Conservation (phyloP, 164 flowering plant genomes). For the Dillenia suffruticosa region DNA sequence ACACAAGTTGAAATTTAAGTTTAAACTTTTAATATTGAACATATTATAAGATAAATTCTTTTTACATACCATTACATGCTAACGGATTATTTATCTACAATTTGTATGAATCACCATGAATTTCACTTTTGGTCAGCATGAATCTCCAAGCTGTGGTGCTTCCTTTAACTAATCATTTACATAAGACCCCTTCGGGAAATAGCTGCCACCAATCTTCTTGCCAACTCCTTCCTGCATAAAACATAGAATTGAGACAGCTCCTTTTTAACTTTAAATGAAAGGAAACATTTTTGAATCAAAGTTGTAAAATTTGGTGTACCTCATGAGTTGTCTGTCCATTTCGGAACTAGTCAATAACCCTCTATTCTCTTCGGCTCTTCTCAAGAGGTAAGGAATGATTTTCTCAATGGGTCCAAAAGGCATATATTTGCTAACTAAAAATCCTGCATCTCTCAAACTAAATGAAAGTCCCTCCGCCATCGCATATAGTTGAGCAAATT, state of each 20-base stretch:
- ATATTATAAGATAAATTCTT: no score
- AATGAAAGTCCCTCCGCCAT: slow-evolving; percentile 85
- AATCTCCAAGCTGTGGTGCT: no score
- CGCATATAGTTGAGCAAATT: slow-evolving; percentile 92
- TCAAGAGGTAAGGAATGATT: slow-evolving; percentile 77
- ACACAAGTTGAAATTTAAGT: no score
- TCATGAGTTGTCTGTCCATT: slow-evolving; percentile 64
- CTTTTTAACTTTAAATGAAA: neutral
- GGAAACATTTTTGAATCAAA: neutral
- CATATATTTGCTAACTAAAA: slow-evolving; percentile 85
- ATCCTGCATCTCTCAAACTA: slow-evolving; percentile 76
- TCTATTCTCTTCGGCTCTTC: slow-evolving; percentile 94
- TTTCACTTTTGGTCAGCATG: no score
- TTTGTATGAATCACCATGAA: no score
- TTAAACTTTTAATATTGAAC: no score
- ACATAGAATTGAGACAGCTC: neutral
- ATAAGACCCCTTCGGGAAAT: neutral
- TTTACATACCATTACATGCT: no score
- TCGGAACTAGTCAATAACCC: slow-evolving; percentile 65
- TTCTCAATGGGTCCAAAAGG: slow-evolving; percentile 82
- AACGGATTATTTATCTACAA: no score
- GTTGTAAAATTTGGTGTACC: slow-evolving; percentile 26
- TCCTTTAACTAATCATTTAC: no score
- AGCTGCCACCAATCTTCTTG: slow-evolving; percentile 42
- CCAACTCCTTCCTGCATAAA: slow-evolving; percentile 46